Evolutionary conservation across 1,139 yeast species (phyloP).

Genomic region (Torulaspora globosa): DNA sequence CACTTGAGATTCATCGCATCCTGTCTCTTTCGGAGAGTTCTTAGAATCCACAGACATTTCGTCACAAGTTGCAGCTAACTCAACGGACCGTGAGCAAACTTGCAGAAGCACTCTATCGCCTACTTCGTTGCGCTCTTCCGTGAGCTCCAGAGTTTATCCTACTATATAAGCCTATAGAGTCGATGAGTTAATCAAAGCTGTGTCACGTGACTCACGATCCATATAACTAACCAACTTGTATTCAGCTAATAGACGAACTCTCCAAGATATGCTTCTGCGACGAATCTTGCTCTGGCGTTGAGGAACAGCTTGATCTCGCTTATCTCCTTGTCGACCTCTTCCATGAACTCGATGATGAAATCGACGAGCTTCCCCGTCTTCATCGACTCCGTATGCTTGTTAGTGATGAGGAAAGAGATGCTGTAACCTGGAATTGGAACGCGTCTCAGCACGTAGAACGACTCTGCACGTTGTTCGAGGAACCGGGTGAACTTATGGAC

Average conservation of each 20-base stretch:
- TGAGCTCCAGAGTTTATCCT: slow-evolving; percentile 1
- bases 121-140: neutral
- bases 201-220: neutral
- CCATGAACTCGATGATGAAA: slow-evolving; percentile 97
- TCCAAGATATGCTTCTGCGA: slow-evolving; percentile 84
- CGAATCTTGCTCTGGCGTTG: slow-evolving; percentile 96
- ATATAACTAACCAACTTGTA: neutral
- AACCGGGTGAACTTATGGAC: slow-evolving; percentile 93
- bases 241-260: slow-evolving; percentile 34
- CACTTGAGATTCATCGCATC: neutral
- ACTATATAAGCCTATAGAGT: neutral
- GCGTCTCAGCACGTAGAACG: slow-evolving; percentile 86
- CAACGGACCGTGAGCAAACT: neutral
- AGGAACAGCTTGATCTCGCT: slow-evolving; percentile 96
- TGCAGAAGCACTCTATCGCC: neutral
- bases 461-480: slow-evolving; percentile 92
- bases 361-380: slow-evolving; percentile 92
- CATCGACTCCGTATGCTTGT: slow-evolving; percentile 94
- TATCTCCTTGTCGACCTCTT: slow-evolving; percentile 96
- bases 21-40: slow-evolving; percentile 4
- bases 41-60: slow-evolving; percentile 11
- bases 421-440: slow-evolving; percentile 85
- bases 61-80: neutral
- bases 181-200: too few species aligned
- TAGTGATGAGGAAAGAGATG: slow-evolving; percentile 87